Evolutionary conservation across 805 yeast genomes (phyloP).

Genomic region (Dipodascus geniculatus): DNA sequence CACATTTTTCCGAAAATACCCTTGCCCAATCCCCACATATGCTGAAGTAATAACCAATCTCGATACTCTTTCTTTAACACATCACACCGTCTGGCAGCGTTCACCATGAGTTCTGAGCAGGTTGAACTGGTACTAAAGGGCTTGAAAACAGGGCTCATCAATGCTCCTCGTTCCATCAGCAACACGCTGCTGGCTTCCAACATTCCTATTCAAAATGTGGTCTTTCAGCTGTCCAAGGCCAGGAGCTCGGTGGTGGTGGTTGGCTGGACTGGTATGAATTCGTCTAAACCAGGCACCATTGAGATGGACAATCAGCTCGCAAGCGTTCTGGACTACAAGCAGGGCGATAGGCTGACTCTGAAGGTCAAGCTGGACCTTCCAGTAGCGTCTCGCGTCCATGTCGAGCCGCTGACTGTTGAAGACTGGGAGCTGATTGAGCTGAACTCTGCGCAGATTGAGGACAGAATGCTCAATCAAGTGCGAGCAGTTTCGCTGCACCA

Average conservation of each 20-base stretch:
- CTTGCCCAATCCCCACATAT: conserved; percentile 3
- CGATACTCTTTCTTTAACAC: neutral
- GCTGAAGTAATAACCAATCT: neutral
- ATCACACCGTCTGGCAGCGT: neutral
- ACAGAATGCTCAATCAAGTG: conserved; percentile 63
- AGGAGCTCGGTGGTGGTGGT: conserved; percentile 24
- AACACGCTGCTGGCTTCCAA: neutral
- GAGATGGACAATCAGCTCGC: conserved; percentile 67
- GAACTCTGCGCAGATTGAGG: conserved; percentile 68
- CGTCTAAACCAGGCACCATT: conserved; percentile 24
- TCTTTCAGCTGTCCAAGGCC: conserved; percentile 35
- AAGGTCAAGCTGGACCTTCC: conserved; percentile 38
- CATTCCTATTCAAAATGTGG: conserved; percentile 37
- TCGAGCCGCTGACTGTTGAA: conserved; percentile 64
- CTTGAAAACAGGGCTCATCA: neutral
- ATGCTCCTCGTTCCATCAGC: conserved; percentile 1
- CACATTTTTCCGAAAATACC: neutral
- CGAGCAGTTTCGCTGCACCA: conserved; percentile 57
- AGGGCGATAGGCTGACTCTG: conserved; percentile 32
- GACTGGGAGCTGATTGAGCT: conserved; percentile 91
- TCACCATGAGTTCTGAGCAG: neutral
- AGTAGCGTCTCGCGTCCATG: conserved; percentile 48
- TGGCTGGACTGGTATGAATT: conserved; percentile 59
- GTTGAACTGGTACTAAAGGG: neutral
- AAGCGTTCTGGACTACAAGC: conserved; percentile 34